Base-by-base conservation (phyloP, 345 rosid genomes). In the Eucalyptus coolabah region DNA sequence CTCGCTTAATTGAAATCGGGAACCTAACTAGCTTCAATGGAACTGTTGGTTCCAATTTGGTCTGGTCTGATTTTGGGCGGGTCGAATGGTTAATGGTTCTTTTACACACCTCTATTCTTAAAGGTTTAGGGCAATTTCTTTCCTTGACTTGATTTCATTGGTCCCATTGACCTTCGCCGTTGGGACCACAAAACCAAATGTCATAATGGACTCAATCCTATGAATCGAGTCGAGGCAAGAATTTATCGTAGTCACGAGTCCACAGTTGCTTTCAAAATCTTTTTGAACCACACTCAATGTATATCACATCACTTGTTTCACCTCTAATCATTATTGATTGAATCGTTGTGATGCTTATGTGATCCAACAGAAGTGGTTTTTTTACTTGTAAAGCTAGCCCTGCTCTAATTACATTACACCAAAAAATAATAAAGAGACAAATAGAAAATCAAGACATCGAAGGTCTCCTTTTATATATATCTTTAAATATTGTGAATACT, bases 21-120 rank as follows among this genome's bases (percentile, higher is more conserved):
- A 53, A 53, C 2, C 3, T 4, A 1, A 53, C 26, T 8, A 2
- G 5, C 11, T 1, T 8, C 5, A 21, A 21, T 4, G 26, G 11
- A 53, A 21, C 59, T 5, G 0, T 3, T 1, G 23, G 1, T 19
- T 53, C 56, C 4, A 53, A 4, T 51, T 2, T 0, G 0, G 8
- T 51, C 4, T 0, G 3, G 1, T 51, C 0, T 3, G 5, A 2
- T 53, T 19, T 0, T 53, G 0, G 56, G 56, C 0, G 0, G 8
- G 5, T 4, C 2, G 1, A 0, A 53, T 1, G 0, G 0, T 3
- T 53, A 53, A 1, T 3, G 5, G 1, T 53, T 8, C 56, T 53
- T 53, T 53, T 53, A 24, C 59, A 19, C 10, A 7, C 1, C 5
- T 11, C 0, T 3, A 2, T 0, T 8, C 5, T 19, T 2, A 8